Evolutionary conservation across 2,329 filamentous ascomycete genomes (phyloP).

Genomic region (Xylariaceae sp.): DNA sequence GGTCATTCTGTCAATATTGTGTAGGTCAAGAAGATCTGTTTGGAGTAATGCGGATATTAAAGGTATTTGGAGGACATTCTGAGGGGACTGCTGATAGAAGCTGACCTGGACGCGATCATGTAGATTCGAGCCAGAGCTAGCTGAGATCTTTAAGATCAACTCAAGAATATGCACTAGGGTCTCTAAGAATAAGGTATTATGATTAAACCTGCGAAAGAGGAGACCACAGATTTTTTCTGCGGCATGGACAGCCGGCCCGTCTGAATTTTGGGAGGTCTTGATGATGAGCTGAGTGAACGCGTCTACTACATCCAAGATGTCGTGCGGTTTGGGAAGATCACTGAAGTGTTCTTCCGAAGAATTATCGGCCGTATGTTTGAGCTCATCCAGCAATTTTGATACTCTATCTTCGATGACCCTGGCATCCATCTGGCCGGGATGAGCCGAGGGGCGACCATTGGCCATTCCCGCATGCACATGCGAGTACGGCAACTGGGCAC

Average conservation of each 20-base stretch:
- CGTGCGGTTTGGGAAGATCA: conserved; percentile 63
- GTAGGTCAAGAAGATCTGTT: conserved; percentile 67
- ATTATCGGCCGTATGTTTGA: conserved; percentile 59
- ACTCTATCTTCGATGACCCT: conserved; percentile 60
- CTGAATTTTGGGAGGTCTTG: conserved; percentile 65
- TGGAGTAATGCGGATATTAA: conserved; percentile 63
- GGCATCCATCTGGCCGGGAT: conserved; percentile 56
- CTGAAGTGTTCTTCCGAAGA: conserved; percentile 64
- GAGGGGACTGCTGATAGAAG: conserved; percentile 62
- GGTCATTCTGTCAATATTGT: conserved; percentile 72
- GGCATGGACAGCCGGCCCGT: conserved; percentile 64
- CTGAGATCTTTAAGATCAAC: conserved; percentile 63
- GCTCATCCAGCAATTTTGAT: conserved; percentile 62
- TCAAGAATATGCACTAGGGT: conserved; percentile 67
- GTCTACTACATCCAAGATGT: conserved; percentile 67
- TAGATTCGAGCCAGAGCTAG: conserved; percentile 52
- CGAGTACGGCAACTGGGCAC: conserved; percentile 60
- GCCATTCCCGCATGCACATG: conserved; percentile 56
- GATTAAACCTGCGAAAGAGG: conserved; percentile 58
- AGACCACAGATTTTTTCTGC: conserved; percentile 64
- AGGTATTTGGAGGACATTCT: conserved; percentile 62
- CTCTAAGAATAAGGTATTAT: conserved; percentile 64
- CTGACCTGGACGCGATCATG: conserved; percentile 61
- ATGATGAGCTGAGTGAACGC: conserved; percentile 67
- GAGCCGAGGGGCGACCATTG: conserved; percentile 56